Base-by-base conservation (phyloP, 2,329 filamentous ascomycete species). In the Verticillium nubilum region DNA sequence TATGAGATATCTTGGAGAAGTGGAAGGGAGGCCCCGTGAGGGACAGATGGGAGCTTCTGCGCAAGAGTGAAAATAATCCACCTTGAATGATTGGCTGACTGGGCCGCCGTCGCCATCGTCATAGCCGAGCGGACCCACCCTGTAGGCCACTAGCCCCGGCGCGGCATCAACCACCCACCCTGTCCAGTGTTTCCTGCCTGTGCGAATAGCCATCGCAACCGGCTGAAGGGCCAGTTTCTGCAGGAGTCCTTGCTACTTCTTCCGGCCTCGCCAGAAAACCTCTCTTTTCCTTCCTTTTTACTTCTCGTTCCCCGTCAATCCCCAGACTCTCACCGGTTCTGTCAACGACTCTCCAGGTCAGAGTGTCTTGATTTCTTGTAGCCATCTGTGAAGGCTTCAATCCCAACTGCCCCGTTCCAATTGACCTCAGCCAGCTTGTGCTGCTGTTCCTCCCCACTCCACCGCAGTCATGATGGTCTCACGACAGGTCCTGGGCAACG, bases 401-500 rank as follows among this genome's bases (percentile, higher is more conserved):
- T 52, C 56, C 56, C 47, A 56, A 59, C 54, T 59, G 54, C 58
- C 56, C 33, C 56, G 31, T 59, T 58, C 65, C 69, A 74, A 75
- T 74, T 74, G 70, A 71, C 54, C 58, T 58, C 54, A 52, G 58
- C 58, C 62, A 58, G 59, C 60, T 68, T 67, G 29, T 47, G 50
- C 55, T 54, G 59, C 53, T 33, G 26, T 25, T 23, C 26, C 12
- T 31, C 26, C 17, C 42, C 37, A 47, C 31, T 25, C 26, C 82
- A 70, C 70, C 59, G 64, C 72, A 77, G 86, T 70, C 73, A 90
- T 90, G 87, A 80, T 90, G 80, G 86, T 85, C 71, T 85, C 87
- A 73, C 83, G 87, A 81, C 86, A 88, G 80, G 79, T 88, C 76
- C 80, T 88, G 80, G 86, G 85, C 81, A 76, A 74, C 70, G 73